Percentiles rank a stretch among this genome's conserved stretches.
These are phyloP conservation scores for Spathaspora sp. DNA, from an alignment of 805 yeast species.

Conservation along the genomic window DNA sequence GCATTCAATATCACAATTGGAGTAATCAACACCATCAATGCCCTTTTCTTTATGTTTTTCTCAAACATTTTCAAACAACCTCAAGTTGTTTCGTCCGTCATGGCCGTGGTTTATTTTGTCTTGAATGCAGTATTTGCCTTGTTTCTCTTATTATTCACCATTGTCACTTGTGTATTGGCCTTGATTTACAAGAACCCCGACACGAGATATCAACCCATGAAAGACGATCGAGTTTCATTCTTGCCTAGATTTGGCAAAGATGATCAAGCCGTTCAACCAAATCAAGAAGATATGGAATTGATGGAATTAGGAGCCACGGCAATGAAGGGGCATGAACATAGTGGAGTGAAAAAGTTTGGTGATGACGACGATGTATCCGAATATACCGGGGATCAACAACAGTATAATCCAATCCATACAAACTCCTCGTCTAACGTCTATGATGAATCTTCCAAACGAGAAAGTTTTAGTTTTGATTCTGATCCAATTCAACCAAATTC, in stretches of 20 bases:
- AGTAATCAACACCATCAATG: constrained; percentile 73
- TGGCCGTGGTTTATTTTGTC: constrained; percentile 87
- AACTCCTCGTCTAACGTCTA: not conserved
- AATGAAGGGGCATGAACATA: constrained; percentile 56
- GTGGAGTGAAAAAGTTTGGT: constrained; percentile 11
- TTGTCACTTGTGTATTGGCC: constrained; percentile 83
- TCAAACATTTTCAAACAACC: constrained; percentile 82
- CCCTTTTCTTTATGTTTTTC: constrained; percentile 85
- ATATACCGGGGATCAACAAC: not conserved
- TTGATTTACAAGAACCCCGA: constrained; percentile 89
- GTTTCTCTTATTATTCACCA: constrained; percentile 76
- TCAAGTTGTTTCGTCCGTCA: constrained; percentile 82
- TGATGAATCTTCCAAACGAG: constrained; percentile 18
- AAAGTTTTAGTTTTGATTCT: constrained; percentile 23
- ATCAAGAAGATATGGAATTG: constrained; percentile 53
- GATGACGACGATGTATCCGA: constrained; percentile 8
- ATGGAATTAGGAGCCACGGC: constrained; percentile 72
- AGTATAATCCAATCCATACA: not conserved
- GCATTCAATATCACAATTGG: constrained; percentile 87
- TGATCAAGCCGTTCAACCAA: constrained; percentile 15
- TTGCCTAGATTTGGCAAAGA: constrained; percentile 59
- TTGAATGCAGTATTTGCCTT: constrained; percentile 87
- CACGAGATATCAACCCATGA: constrained; percentile 91
- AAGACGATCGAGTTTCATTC: constrained; percentile 95
- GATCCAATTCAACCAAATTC: constrained; percentile 43